Percentiles rank a stretch among this genome's conserved stretches.
Conservation (phyloP, 2,329 filamentous ascomycete genomes). For the Clarireedia sp. region DNA sequence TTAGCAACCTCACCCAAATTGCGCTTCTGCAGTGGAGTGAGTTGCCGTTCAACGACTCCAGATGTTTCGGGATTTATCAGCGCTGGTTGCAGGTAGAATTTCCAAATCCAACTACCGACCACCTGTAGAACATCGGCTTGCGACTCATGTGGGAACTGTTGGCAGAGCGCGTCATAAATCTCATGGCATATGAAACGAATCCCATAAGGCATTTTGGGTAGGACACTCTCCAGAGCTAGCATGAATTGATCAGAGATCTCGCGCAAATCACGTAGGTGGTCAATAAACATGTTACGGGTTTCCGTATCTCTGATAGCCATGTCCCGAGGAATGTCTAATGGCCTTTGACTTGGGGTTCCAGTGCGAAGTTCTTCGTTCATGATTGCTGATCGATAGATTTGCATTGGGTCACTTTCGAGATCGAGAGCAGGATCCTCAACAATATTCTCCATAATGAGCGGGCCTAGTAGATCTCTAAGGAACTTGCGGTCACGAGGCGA, state of each 20-base stretch:
- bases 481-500: constrained; percentile 91
- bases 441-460: constrained; percentile 82
- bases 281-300: constrained; percentile 85
- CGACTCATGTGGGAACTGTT: constrained; percentile 73
- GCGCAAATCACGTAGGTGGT: constrained; percentile 84
- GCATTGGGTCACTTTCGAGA: constrained; percentile 92
- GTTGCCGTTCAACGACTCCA: constrained; percentile 80
- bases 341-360: constrained; percentile 71
- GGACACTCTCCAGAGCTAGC: constrained; percentile 67
- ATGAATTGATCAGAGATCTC: constrained; percentile 94
- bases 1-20: constrained; percentile 88
- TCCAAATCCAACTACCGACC: constrained; percentile 89
- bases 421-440: constrained; percentile 87
- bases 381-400: constrained; percentile 91
- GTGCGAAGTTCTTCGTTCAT: constrained; percentile 96
- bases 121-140: constrained; percentile 72
- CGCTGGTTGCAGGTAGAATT: constrained; percentile 84
- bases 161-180: constrained; percentile 69
- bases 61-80: constrained; percentile 85
- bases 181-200: constrained; percentile 82
- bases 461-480: constrained; percentile 75
- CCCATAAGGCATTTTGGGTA: constrained; percentile 88
- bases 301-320: constrained; percentile 93
- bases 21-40: constrained; percentile 86
- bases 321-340: constrained; percentile 79